Base-by-base conservation (phyloP, 2,329 filamentous ascomycete species). In the Sporothrix globosa region DNA sequence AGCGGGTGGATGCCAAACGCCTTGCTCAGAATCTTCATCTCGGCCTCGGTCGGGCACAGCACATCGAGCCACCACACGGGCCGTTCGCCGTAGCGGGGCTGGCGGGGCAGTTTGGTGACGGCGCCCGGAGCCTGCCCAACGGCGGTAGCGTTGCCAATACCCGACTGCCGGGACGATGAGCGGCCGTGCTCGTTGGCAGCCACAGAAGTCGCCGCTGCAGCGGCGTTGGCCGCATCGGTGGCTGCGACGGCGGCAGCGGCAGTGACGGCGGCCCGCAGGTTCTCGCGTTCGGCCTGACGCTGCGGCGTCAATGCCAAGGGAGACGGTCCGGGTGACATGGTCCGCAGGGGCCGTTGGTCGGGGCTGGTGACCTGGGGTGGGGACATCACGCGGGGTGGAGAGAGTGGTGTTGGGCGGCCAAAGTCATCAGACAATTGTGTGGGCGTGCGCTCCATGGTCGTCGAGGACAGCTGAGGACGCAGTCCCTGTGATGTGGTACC, bases 1-100 rank as follows among this genome's bases (percentile, higher is more conserved):
- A 99, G 83, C 0, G 96, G 94, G 81, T 99, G 96, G 72, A 99
- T 97, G 19, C 93, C 93, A 78, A 99, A 99, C 0, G 96, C 87
- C 77, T 96, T 97, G 41, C 92, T 90, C 53, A 99, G 86, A 10
- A 96, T 89, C 78, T 94, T 95, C 96, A 99, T 98, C 81, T 99
- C 96, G 0, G 90, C 89, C 77, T 98, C 94, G 0, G 94, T 97
- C 0, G 96, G 96, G 58, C 88, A 92, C 30, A 97, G 84, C 5
- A 99, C 88, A 80, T 99, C 96, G 4, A 99, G 87, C 96, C 96
- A 99, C 88, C 96, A 99, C 0, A 96, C 94, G 5, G 96, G 96
- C 6, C 94, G 89, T 34, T 96, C 91, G 0, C 95, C 95, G 74
- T 89, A 90, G 69, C 85, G 75, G 6, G 80, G 77, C 69, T 81